Evolutionary conservation across 495 filamentous ascomycete genomes (phyloP).

Genomic region (Penicillium odoratum): DNA sequence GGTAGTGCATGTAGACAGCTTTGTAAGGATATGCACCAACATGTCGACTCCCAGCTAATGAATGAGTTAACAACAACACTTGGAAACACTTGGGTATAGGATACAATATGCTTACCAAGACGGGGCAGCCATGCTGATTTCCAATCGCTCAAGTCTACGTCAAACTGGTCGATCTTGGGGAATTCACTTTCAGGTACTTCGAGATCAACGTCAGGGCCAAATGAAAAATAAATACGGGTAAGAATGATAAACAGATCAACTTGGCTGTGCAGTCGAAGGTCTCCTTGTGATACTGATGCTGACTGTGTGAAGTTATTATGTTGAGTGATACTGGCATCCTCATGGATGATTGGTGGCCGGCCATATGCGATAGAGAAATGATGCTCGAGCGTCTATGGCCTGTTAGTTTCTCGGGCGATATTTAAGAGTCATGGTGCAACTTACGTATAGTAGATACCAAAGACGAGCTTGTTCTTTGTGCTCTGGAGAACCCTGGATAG

Average conservation of each 20-base stretch:
- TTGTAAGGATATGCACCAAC: conserved; percentile 56
- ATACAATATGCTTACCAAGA: conserved; percentile 36
- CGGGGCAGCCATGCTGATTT: conserved; percentile 49
- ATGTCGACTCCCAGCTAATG: conserved; percentile 46
- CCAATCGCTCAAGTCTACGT: conserved; percentile 47
- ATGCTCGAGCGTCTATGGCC: conserved; percentile 49
- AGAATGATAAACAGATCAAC: conserved; percentile 60
- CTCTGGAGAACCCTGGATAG: conserved; percentile 45
- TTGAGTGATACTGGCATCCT: conserved; percentile 51
- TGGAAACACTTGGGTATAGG: background rate
- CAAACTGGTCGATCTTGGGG: conserved; percentile 44
- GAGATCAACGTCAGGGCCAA: conserved; percentile 58
- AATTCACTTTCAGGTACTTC: conserved; percentile 50
- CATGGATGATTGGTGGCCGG: conserved; percentile 55
- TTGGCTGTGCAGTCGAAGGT: conserved; percentile 56
- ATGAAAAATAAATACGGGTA: conserved; percentile 56
- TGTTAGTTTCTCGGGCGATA: conserved; percentile 15
- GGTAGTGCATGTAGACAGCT: conserved; percentile 52
- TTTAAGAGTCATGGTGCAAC: conserved; percentile 5
- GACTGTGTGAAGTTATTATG: conserved; percentile 51
- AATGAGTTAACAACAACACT: conserved; percentile 15
- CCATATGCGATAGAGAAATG: conserved; percentile 58
- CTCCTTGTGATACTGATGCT: conserved; percentile 46
- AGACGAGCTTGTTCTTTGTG: conserved; percentile 48
- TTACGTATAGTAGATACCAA: conserved; percentile 56